phyloP scores from a whole-genome alignment of 2,329 filamentous ascomycete species.

The Coleophoma eucalyptorum region DNA sequence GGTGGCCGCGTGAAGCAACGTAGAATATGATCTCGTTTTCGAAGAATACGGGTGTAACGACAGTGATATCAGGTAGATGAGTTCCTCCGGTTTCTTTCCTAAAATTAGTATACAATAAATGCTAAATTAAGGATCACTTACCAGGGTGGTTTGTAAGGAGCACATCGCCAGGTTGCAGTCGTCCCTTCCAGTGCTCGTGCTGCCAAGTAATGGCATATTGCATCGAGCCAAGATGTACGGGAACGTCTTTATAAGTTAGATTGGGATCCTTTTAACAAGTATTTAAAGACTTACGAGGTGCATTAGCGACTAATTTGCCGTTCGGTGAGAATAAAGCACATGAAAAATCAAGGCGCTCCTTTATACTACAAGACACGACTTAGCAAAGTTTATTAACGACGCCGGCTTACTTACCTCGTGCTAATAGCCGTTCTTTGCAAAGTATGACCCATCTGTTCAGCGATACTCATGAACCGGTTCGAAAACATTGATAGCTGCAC shows the following conservation, averaged over 20 bases:
- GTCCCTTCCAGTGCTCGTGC: constrained; percentile 72
- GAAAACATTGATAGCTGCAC: constrained; percentile 73
- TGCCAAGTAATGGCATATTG: constrained; percentile 56
- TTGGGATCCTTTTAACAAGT: not conserved
- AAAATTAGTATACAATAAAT: too few relatives aligned
- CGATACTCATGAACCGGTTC: constrained; percentile 78
- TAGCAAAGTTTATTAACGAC: too few relatives aligned
- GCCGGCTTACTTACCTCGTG: constrained; percentile 38
- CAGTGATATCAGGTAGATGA: constrained; percentile 76
- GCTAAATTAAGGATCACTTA: not conserved
- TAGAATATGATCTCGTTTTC: constrained; percentile 72
- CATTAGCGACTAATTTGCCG: constrained; percentile 71
- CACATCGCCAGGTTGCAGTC: constrained; percentile 71
- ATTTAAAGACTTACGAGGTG: constrained; percentile 38
- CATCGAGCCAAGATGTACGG: constrained; percentile 77
- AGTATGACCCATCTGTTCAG: constrained; percentile 75
- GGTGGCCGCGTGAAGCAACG: constrained; percentile 73
- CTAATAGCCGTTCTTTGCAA: constrained; percentile 75
- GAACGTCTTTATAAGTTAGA: constrained; percentile 47
- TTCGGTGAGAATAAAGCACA: constrained; percentile 73
- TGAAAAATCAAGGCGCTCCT: constrained; percentile 76
- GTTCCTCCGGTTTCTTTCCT: constrained; percentile 64
- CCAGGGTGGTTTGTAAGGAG: constrained; percentile 73
- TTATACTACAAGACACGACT: constrained; percentile 45
- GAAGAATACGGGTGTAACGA: constrained; percentile 71